Evolutionary conservation across 495 filamentous ascomycete genomes (phyloP).

Genomic region (Aspergillus carlsbadensis): DNA sequence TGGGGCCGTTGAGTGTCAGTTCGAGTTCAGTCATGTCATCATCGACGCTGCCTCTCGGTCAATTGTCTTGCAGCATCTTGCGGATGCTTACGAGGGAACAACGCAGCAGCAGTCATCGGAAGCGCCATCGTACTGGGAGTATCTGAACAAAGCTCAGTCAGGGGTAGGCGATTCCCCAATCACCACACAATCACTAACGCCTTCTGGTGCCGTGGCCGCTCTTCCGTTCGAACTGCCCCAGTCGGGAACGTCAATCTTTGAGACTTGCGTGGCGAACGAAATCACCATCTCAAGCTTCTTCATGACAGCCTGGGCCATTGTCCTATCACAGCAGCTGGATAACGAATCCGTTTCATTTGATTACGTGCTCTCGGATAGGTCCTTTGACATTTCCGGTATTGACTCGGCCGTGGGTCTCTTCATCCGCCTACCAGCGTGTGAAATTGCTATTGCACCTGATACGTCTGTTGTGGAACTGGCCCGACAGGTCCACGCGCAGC

Average conservation of each 20-base stretch:
- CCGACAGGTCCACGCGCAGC: conserved; percentile 1
- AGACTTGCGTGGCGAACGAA: conserved; percentile 3
- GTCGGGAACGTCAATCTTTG: not conserved
- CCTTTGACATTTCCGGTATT: not conserved
- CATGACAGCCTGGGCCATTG: conserved; percentile 5
- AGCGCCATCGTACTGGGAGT: conserved; percentile 2
- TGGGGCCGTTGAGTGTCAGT: not conserved
- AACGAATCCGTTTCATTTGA: not conserved
- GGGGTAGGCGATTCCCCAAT: not conserved
- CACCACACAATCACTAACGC: not conserved
- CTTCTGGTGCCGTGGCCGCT: not conserved
- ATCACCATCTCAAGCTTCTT: conserved; percentile 9
- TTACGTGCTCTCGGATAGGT: conserved; percentile 7
- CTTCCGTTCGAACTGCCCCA: not conserved
- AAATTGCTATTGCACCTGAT: not conserved
- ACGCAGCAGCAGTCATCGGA: not conserved
- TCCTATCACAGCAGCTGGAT: not conserved
- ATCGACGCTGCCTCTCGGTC: conserved; percentile 9
- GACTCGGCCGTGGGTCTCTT: conserved; percentile 1
- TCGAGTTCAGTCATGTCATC: conserved; percentile 7
- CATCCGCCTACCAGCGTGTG: conserved; percentile 1
- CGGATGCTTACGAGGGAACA: conserved; percentile 2
- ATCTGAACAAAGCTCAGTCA: not conserved
- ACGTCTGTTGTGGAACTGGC: not conserved
- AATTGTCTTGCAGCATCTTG: conserved; percentile 5